Conservation (phyloP, 2,329 filamentous ascomycete genomes). For the Coniochaeta prunicola region DNA sequence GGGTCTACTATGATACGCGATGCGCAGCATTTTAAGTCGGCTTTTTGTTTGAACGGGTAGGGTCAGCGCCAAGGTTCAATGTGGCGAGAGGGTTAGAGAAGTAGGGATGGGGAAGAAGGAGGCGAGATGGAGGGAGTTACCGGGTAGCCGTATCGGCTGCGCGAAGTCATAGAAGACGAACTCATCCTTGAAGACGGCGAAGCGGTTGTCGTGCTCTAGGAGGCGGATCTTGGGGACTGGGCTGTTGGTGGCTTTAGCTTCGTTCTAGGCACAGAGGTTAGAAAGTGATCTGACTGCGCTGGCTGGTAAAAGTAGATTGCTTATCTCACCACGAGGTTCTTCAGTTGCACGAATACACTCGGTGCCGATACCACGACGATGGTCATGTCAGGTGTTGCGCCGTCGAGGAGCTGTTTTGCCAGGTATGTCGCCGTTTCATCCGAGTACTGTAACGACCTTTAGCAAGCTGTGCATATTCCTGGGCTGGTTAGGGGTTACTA, state of each 20-base stretch:
- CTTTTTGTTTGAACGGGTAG: no score
- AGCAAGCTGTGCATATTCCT: background rate
- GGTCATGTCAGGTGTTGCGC: slow-evolving; percentile 44
- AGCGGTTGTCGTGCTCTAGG: slow-evolving; percentile 68
- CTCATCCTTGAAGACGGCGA: slow-evolving; percentile 60
- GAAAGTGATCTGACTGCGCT: background rate
- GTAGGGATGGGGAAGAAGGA: background rate
- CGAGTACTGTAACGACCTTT: slow-evolving; percentile 47
- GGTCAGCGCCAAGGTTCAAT: no score
- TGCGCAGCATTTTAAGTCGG: slow-evolving; percentile 57
- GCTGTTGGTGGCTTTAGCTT: slow-evolving; percentile 14
- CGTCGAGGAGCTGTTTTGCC: slow-evolving; percentile 59
- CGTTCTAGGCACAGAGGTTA: background rate
- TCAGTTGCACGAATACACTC: slow-evolving; percentile 69
- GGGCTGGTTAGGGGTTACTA: slow-evolving; percentile 26
- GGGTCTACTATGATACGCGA: slow-evolving; percentile 69
- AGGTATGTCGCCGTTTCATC: slow-evolving; percentile 61
- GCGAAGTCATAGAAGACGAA: slow-evolving; percentile 71
- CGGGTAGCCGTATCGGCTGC: slow-evolving; percentile 57
- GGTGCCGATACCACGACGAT: slow-evolving; percentile 69
- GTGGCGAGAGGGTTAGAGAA: background rate
- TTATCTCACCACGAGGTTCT: slow-evolving; percentile 45
- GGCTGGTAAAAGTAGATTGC: background rate
- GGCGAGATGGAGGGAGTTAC: slow-evolving; percentile 23
- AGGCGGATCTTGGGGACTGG: slow-evolving; percentile 53